Evolutionary conservation across 2,329 filamentous ascomycete species (phyloP), one percentile per base, ranked within the genome.

Genomic region (Ceratocystiopsis sp.): DNA sequence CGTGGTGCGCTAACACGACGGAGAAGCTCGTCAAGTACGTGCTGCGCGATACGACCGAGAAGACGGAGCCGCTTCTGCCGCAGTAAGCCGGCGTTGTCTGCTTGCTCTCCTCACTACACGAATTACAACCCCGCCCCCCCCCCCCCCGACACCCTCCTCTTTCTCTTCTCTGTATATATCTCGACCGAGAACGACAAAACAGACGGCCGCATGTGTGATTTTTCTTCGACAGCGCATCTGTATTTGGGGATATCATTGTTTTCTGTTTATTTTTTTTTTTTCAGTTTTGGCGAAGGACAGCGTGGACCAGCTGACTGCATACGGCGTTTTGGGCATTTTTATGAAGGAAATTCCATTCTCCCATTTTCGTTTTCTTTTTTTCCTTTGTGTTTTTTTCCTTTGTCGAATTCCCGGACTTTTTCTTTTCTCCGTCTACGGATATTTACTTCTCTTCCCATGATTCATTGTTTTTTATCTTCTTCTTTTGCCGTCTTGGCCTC

Each of bases 1-100:
- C 69, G 1, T 65, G 62, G 52, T 72, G 64, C 46, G 64, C 61
- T 13, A 55, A 54, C 21, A 46, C 63, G n/a, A 67, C 66, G 2
- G 61, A 66, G 50, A 59, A 46, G 34, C 37, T 57, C n/a, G 56
- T 55, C 9, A 41, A 44, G 14, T 49, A 49, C 15, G 49, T 54
- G 21, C 37, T 45, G 35, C 38, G 45, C 38, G 49, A 50, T 4
- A 41, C 43, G 12, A 35, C 45, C 11, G 53, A 55, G 46, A 54
- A 54, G 48, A 38, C 47, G 12, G 36, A 38, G 11, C 19, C 40
- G 9, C 40, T 44, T 3, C 40, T 48, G 35, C 46, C 46, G 11
- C 33, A 35, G 17, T 48, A 41, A 42, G 39, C 15, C n/a, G 15
- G 38, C 10, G 6, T 7, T 29, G 25, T 4, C 21, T 21, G 21